Percentiles rank a stretch among this genome's conserved stretches.
Conservation (phyloP, 2,329 filamentous ascomycete species). For the Ophiosphaerella korrae region DNA sequence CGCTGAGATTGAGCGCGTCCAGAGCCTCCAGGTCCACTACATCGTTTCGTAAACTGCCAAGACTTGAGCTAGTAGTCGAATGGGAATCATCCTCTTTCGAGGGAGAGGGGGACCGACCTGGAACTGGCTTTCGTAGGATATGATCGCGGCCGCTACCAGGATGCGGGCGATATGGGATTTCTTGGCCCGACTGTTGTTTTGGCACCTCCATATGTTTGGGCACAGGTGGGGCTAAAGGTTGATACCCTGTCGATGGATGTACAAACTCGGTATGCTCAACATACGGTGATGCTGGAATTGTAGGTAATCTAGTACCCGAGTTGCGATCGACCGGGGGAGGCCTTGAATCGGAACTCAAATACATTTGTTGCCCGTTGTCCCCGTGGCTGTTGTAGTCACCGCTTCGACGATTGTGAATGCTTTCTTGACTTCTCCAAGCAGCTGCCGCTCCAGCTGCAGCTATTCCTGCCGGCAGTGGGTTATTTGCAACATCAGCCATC, state of each 20-base stretch:
- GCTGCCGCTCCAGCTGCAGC: slow-evolving; percentile 48
- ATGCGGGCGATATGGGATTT: slow-evolving; percentile 30
- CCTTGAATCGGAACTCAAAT: slow-evolving; percentile 53
- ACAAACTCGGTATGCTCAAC: slow-evolving; percentile 47
- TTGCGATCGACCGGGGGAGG: slow-evolving; percentile 62
- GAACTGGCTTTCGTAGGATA: slow-evolving; percentile 48
- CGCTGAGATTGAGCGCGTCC: slow-evolving; percentile 35
- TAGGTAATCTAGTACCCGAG: slow-evolving; percentile 48
- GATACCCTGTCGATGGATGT: slow-evolving; percentile 34
- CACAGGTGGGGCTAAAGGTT: slow-evolving; percentile 42
- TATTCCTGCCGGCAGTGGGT: slow-evolving; percentile 47
- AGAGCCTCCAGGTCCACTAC: slow-evolving; percentile 54
- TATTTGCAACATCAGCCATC: slow-evolving; percentile 70
- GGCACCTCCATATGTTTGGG: slow-evolving; percentile 43
- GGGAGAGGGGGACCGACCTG: slow-evolving; percentile 49
- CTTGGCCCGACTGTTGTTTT: slow-evolving; percentile 26
- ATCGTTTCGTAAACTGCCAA: slow-evolving; percentile 50
- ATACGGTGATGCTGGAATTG: slow-evolving; percentile 54
- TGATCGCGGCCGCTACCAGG: slow-evolving; percentile 31
- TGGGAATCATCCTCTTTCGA: slow-evolving; percentile 41
- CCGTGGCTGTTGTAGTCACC: slow-evolving; percentile 34
- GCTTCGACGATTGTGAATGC: slow-evolving; percentile 35
- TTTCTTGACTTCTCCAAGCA: slow-evolving; percentile 47
- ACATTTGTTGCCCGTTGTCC: slow-evolving; percentile 26
- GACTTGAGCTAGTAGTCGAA: slow-evolving; percentile 50